Base-by-base conservation (phyloP, 2,329 filamentous ascomycete species). In the Penicillium sp. region DNA sequence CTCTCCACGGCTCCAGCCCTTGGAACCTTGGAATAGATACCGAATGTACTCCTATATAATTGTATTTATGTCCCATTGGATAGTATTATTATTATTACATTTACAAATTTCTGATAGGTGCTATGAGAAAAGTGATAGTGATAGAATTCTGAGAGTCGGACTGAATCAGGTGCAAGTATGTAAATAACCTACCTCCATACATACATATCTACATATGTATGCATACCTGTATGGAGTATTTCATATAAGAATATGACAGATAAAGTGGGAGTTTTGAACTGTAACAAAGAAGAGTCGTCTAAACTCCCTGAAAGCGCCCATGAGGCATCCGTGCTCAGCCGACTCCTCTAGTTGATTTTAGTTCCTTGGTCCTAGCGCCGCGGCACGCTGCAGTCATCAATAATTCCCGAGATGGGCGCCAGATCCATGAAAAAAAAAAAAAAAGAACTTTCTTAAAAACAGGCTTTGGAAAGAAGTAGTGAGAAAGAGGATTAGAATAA, bases 351-450 rank as follows among this genome's bases (percentile, higher is more conserved):
- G 26, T 35, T 35, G 44, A 49, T 26, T 51, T 46, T 52, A 51
- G 53, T 56, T 45, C 34, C 29, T 44, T 44, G 48, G 53, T 52
- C 53, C 53, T 56, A 56, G 53, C 53, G 53, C 53, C 38, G 53
- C 53, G 53, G 53, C 48, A 56, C 53, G 53, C 48, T 56, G 53
- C 53, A 56, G 53, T 56, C 53, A 56, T 56, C 53, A 55, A 52
- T 56, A 29, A 52, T 22, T 56, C 42, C 53, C 53, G 53, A 52
- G 51, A 53, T 49, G 34, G 45, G 50, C 50, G 50, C 50, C 50
- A 55, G 39, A 32, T 42, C 47, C 53, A 39, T 24, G 34, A 31
- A 24, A 40, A 26, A 5, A 26, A 29, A 10, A 26, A n/a, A n/a
- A n/a, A n/a, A n/a, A n/a, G n/a, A n/a, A n/a, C n/a, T n/a, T 8